Percentiles rank a stretch among this genome's conserved stretches.
phyloP scores from a whole-genome alignment of 345 rosid genomes.

The Eucalyptus brandiana region DNA sequence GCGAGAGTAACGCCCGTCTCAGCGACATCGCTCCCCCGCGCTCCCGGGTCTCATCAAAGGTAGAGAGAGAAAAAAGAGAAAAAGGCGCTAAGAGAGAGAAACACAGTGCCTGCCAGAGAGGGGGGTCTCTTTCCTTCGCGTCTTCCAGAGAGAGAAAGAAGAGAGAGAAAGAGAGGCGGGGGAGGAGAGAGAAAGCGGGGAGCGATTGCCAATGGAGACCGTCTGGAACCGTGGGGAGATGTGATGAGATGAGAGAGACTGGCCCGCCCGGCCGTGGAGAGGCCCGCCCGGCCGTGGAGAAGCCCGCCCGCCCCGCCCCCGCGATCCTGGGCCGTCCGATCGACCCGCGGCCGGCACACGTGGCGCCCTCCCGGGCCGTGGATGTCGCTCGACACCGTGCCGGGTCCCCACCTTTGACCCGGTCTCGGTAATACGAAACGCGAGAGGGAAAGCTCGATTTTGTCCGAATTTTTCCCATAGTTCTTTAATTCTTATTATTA shows the following conservation, averaged over 20 bases:
- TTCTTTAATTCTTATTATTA: neutral
- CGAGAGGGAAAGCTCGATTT: neutral
- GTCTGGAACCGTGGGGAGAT: neutral
- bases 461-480: no score
- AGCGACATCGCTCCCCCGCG: constrained; percentile 27
- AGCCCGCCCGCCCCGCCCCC: neutral
- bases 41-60: neutral
- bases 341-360: neutral
- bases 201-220: neutral
- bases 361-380: neutral
- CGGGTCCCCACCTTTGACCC: neutral
- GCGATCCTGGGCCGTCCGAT: neutral
- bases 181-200: neutral
- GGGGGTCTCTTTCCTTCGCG: neutral
- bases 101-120: neutral
- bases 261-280: neutral
- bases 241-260: no score
- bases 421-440: neutral
- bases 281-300: neutral
- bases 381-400: neutral
- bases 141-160: neutral
- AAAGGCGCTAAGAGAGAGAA: neutral
- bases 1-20: constrained; percentile 40
- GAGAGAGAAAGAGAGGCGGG: neutral
- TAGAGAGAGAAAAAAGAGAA: neutral